These are phyloP conservation scores for Gracilaria gracilis DNA, from an alignment of 23 red algal genomes.

Conservation along the genomic window DNA sequence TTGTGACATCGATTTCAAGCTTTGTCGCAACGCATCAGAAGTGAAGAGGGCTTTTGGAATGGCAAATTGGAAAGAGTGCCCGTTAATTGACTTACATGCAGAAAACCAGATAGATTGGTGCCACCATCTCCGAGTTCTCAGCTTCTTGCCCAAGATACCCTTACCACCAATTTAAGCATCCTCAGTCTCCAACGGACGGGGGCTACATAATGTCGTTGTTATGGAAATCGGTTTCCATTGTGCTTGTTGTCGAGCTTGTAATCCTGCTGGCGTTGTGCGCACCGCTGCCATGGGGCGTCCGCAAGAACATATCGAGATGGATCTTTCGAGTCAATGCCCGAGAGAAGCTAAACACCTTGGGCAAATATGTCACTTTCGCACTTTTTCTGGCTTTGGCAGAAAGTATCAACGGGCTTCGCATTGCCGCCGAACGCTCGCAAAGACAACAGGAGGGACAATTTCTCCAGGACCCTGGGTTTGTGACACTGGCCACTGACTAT, in stretches of 20 bases:
- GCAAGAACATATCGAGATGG: constrained; percentile 66
- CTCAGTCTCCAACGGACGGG: not conserved
- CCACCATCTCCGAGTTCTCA: too few species aligned
- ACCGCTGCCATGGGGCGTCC: constrained; percentile 67
- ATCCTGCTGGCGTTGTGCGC: constrained; percentile 40
- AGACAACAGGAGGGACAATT: not conserved
- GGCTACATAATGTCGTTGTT: constrained; percentile 24
- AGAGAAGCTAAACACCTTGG: not conserved
- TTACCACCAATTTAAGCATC: not conserved
- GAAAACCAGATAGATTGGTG: too few species aligned
- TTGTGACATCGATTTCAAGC: too few species aligned
- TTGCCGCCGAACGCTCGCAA: not conserved
- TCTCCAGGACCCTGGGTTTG: not conserved
- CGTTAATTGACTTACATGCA: too few species aligned
- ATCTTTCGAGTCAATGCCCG: constrained; percentile 36
- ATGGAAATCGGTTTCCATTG: constrained; percentile 52
- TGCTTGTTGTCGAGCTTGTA: constrained; percentile 45
- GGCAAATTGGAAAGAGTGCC: too few species aligned
- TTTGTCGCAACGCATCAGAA: too few species aligned
- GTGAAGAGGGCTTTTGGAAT: too few species aligned
- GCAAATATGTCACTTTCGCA: constrained; percentile 45
- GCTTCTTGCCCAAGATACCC: too few species aligned
- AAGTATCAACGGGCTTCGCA: constrained; percentile 52
- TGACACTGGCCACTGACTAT: not conserved
- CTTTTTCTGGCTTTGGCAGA: constrained; percentile 53